Percentiles rank a stretch among this genome's conserved stretches.
These are phyloP conservation scores for Chaetomium cochliodes DNA, from an alignment of 495 filamentous ascomycete genomes.

Conservation along the genomic window DNA sequence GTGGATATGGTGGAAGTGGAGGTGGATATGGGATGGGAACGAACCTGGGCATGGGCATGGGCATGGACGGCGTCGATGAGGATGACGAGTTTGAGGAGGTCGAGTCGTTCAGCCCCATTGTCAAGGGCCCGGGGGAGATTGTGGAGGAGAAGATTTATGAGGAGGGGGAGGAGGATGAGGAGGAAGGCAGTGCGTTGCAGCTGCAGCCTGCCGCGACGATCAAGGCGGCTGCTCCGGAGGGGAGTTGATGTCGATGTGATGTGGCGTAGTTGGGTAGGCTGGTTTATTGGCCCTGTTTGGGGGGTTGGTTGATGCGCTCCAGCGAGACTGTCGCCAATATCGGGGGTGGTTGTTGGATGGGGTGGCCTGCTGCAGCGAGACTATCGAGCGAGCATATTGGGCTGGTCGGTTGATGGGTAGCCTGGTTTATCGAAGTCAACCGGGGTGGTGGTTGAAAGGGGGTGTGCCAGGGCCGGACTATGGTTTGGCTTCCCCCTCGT, in stretches of 20 bases:
- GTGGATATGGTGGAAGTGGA: conserved; percentile 5
- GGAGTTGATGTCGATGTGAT: background rate
- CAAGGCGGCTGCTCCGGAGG: conserved; percentile 9
- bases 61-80: conserved; percentile 29
- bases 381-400: too few relatives aligned
- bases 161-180: conserved; percentile 37
- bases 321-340: too few relatives aligned
- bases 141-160: conserved; percentile 56
- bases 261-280: background rate
- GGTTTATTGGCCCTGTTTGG: background rate
- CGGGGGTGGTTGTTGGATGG: background rate
- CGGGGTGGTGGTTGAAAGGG: too few relatives aligned
- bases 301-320: too few relatives aligned
- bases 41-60: conserved; percentile 10
- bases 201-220: conserved; percentile 24
- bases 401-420: too few relatives aligned
- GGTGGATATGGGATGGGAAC: conserved; percentile 11
- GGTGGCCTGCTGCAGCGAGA: background rate
- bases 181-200: background rate
- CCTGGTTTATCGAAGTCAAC: too few relatives aligned
- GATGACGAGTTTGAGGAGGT: conserved; percentile 61
- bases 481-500: too few relatives aligned
- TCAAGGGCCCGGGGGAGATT: conserved; percentile 49
- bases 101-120: conserved; percentile 60
- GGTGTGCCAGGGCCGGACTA: too few relatives aligned